Percentiles rank a stretch among this genome's conserved stretches.
Conservation (phyloP, 768 basidiomycete species). For the Boletus coccyginus region DNA sequence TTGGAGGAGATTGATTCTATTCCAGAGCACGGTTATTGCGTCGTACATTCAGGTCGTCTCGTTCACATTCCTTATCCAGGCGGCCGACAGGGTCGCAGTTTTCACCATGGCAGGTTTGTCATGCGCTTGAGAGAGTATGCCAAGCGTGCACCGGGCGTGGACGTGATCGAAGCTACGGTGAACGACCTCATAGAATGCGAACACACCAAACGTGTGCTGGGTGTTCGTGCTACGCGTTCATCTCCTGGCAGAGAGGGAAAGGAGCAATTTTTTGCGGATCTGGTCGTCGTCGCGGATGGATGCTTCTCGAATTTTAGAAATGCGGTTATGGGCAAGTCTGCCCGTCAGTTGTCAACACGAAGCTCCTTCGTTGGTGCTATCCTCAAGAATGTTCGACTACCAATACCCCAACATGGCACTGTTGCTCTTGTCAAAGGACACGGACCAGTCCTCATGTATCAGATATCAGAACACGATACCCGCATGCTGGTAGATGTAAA, state of each 20-base stretch:
- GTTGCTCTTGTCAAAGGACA: constrained; percentile 76
- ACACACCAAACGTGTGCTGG: constrained; percentile 51
- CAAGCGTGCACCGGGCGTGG: constrained; percentile 56
- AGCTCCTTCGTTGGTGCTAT: constrained; percentile 86
- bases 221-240: constrained; percentile 57
- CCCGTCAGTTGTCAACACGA: constrained; percentile 51
- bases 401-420: constrained; percentile 77
- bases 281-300: constrained; percentile 91
- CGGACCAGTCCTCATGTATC: constrained; percentile 92
- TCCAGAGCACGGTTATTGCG: constrained; percentile 81
- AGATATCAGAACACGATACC: constrained; percentile 85
- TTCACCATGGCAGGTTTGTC: constrained; percentile 93
- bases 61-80: constrained; percentile 91
- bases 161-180: constrained; percentile 83
- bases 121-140: constrained; percentile 73
- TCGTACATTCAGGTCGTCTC: constrained; percentile 54
- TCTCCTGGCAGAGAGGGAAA: constrained; percentile 38
- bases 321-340: constrained; percentile 53
- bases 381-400: constrained; percentile 71
- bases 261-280: constrained; percentile 62
- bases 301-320: constrained; percentile 92
- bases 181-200: constrained; percentile 68
- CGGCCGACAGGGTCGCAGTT: constrained; percentile 70
- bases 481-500: constrained; percentile 93
- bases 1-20: constrained; percentile 89